Evolutionary conservation across 2,329 filamentous ascomycete species (phyloP).

Genomic region (Cercospora sp.): DNA sequence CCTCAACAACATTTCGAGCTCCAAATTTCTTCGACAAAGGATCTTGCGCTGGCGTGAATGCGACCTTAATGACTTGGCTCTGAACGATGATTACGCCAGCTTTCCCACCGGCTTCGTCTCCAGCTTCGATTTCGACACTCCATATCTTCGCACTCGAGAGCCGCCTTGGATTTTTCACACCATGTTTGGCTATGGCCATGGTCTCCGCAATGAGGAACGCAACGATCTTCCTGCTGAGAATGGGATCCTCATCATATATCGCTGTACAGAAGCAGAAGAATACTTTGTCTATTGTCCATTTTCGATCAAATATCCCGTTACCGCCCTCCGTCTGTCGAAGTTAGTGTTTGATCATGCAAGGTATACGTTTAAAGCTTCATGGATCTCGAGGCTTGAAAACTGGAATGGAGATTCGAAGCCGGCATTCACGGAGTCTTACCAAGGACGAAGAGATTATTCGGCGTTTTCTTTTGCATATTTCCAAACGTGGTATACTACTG

Average conservation of each 20-base stretch:
- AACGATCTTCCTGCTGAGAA: not conserved
- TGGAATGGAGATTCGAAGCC: not conserved
- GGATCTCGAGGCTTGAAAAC: not conserved
- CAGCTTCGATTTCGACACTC: not conserved
- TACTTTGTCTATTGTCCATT: not conserved
- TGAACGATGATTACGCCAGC: not conserved
- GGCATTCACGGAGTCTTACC: not conserved
- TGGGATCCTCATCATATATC: constrained; percentile 3
- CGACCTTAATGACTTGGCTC: constrained; percentile 2
- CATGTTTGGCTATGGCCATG: not conserved
- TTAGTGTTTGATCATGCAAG: not conserved
- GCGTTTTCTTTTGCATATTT: not conserved
- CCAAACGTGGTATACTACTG: constrained; percentile 6
- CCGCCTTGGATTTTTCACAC: constrained; percentile 5
- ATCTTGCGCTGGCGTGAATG: not conserved
- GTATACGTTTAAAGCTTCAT: not conserved
- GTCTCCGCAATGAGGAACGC: not conserved
- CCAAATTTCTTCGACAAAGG: not conserved
- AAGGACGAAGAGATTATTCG: not conserved
- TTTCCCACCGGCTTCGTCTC: constrained; percentile 4
- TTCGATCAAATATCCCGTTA: not conserved
- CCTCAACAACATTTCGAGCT: constrained; percentile 4
- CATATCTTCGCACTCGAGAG: not conserved
- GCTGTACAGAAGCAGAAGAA: not conserved
- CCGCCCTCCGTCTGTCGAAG: not conserved